Conservation (phyloP, 208 protist species). For the Angomonas desouzai region DNA sequence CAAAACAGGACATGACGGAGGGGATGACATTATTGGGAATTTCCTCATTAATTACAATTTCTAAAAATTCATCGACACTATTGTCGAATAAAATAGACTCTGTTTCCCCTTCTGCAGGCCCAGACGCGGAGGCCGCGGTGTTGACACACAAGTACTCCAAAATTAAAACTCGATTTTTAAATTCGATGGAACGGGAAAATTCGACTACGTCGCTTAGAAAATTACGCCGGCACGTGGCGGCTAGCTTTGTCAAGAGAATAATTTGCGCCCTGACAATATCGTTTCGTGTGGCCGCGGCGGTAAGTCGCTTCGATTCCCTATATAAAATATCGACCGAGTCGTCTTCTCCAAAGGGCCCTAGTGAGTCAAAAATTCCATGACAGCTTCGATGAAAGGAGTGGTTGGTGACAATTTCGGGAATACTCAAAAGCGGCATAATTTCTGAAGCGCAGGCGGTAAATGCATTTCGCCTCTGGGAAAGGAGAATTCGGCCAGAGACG, state of each 20-base stretch:
- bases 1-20: conserved; percentile 4
- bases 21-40: neutral
- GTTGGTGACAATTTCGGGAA: neutral
- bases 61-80: neutral
- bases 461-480: neutral
- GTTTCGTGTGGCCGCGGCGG: neutral
- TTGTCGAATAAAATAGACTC: neutral
- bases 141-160: neutral
- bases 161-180: neutral
- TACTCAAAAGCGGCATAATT: neutral
- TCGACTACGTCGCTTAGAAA: neutral
- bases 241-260: neutral
- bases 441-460: neutral
- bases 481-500: neutral
- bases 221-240: neutral
- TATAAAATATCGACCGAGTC: neutral
- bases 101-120: neutral
- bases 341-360: neutral
- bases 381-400: neutral
- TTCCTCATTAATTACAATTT: neutral
- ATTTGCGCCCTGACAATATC: neutral
- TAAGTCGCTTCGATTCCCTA: neutral
- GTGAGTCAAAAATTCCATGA: neutral
- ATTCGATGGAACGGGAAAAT: neutral
- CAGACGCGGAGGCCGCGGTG: neutral